A percentile compares a stretch with the other conserved stretches of the same genome.
phyloP scores from a whole-genome alignment of 257 asterid species.

The Solanum rostratum region DNA sequence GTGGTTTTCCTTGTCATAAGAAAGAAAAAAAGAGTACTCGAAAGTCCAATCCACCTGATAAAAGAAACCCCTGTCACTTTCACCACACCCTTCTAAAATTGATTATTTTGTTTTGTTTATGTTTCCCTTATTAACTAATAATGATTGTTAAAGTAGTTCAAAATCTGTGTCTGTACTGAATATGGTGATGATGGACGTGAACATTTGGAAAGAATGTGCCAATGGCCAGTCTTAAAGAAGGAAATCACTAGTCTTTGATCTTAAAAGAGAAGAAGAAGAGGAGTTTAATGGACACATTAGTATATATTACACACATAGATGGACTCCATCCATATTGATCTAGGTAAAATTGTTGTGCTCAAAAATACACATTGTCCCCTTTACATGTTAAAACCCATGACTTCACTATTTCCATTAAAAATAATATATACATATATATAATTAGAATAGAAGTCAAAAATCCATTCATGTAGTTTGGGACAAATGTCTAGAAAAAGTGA shows the following conservation, averaged over 20 bases:
- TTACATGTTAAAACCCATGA: neutral
- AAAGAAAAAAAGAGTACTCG: too few relatives aligned
- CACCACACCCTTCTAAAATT: neutral
- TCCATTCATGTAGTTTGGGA: conserved; percentile 19
- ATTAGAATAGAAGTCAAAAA: neutral
- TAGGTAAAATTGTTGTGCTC: too few relatives aligned
- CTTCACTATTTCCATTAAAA: neutral
- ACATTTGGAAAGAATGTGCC: neutral
- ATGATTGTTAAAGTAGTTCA: neutral
- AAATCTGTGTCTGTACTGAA: neutral
- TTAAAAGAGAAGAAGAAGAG: neutral
- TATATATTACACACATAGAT: too few relatives aligned
- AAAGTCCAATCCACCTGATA: too few relatives aligned
- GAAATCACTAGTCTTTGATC: neutral
- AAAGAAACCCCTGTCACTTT: neutral
- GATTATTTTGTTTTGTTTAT: neutral
- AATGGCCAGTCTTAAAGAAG: neutral
- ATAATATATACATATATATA: neutral
- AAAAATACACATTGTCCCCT: too few relatives aligned
- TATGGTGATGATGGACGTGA: neutral
- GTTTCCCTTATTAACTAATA: neutral
- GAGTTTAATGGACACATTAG: too few relatives aligned
- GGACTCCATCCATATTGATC: neutral
- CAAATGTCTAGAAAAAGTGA: conserved; percentile 36
- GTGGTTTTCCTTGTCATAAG: too few relatives aligned